Evolutionary conservation across 2,329 filamentous ascomycete genomes (phyloP), one percentile per base, ranked within the genome.

Genomic region (Trichophyton verrucosum): DNA sequence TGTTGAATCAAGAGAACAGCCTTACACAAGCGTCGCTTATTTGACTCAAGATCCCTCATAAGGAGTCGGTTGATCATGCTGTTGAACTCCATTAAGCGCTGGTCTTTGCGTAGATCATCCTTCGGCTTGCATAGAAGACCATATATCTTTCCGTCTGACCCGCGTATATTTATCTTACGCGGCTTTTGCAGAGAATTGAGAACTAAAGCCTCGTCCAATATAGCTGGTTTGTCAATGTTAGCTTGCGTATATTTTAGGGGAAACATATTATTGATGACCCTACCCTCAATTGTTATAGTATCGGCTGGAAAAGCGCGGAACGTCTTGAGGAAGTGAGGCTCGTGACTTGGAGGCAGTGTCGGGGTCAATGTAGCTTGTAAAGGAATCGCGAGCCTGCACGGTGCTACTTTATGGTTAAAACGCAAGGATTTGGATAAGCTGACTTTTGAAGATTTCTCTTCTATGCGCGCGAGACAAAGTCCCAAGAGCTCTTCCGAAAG

Each of bases 1-100:
- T 36, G 30, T 7, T 42, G 9, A 33, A 13, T 38, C 33, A 17
- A 9, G 13, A 36, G 13, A 9, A 24, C 24, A 15, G 27, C 67
- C 76, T 65, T 70, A 78, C 76, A 95, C 60, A 99, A 81, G 65
- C 94, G 88, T 15, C 94, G 84, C 71, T 89, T 88, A 73, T 89
- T 95, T 15, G 91, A 89, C 70, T 96, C 91, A 1, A 91, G 86
- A 68, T 97, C 91, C 64, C 88, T 86, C 71, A 96, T 96, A 61
- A 99, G 76, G 2, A 92, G 90, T 62, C 94, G 83, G 72, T 99
- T 99, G 77, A 99, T 97, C 83, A 97, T 94, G 53, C 87, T 86
- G 72, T 97, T 99, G 79, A 99, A 99, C 71, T 99, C 95, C 91
- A 99, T 99, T 20, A 99, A 84, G 58, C 94, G 89, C 73, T 97